Percentiles rank a stretch among this genome's conserved stretches.
Conservation (phyloP, 2,329 filamentous ascomycete genomes). For the Fusarium fujikuroi region DNA sequence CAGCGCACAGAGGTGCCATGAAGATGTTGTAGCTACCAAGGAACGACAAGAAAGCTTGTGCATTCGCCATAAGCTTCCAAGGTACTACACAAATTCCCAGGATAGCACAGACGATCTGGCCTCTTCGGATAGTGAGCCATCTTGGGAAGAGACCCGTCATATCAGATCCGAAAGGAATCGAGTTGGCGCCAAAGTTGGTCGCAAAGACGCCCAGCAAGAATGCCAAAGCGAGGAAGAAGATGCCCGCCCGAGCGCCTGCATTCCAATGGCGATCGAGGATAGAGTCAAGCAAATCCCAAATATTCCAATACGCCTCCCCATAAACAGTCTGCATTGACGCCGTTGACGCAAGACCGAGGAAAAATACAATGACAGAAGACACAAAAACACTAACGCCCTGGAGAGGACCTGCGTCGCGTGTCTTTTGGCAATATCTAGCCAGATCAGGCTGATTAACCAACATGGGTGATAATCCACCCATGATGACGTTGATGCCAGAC, state of each 20-base stretch:
- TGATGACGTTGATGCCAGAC: neutral
- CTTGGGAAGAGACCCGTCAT: neutral
- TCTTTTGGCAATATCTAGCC: neutral
- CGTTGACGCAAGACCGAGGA: neutral
- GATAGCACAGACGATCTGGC: neutral
- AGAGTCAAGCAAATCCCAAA: neutral
- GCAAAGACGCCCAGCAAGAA: neutral
- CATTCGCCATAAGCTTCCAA: neutral
- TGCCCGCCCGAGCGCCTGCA: neutral
- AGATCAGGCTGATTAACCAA: neutral
- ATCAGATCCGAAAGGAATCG: neutral
- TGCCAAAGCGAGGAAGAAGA: neutral
- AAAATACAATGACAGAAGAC: neutral
- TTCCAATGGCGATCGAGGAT: neutral
- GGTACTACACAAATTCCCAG: neutral
- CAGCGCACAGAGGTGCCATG: neutral
- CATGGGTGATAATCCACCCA: neutral
- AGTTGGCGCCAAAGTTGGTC: neutral
- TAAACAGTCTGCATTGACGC: neutral
- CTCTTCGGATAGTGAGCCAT: neutral
- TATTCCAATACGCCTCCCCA: neutral
- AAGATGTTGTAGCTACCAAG: neutral
- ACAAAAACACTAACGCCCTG: neutral
- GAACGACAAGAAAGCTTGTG: neutral
- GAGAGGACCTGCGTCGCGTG: neutral